Conservation (phyloP, 768 basidiomycete species). For the Kwoniella sp. region DNA sequence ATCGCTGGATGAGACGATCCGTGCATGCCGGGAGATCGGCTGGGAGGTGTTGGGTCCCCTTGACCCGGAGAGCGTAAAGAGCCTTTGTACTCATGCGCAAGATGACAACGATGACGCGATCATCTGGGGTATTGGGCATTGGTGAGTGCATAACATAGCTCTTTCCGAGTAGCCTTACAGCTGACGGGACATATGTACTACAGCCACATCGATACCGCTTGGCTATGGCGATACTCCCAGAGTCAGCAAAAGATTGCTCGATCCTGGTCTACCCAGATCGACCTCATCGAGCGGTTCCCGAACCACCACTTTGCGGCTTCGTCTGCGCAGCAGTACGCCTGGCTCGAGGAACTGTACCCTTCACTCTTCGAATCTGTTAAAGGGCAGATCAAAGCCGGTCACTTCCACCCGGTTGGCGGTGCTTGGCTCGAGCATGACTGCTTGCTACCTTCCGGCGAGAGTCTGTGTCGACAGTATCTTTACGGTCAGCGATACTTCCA, state of each 20-base stretch:
- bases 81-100: neutral
- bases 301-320: slow-evolving; percentile 78
- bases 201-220: slow-evolving; percentile 76
- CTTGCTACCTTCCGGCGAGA: slow-evolving; percentile 92
- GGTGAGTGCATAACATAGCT: slow-evolving; percentile 19
- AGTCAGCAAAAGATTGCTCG: slow-evolving; percentile 95
- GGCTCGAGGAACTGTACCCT: slow-evolving; percentile 85
- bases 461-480: slow-evolving; percentile 80
- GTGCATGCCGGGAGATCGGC: slow-evolving; percentile 67
- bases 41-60: slow-evolving; percentile 57
- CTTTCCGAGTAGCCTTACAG: neutral
- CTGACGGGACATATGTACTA: neutral
- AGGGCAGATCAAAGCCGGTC: slow-evolving; percentile 69
- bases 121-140: slow-evolving; percentile 82
- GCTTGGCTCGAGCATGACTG: slow-evolving; percentile 70
- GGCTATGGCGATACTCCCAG: slow-evolving; percentile 91
- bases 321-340: slow-evolving; percentile 73
- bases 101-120: slow-evolving; percentile 1
- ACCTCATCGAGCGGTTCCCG: slow-evolving; percentile 92
- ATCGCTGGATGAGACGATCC: slow-evolving; percentile 4
- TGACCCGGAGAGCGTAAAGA: slow-evolving; percentile 1
- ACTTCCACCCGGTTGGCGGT: slow-evolving; percentile 81
- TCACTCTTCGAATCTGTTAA: slow-evolving; percentile 75
- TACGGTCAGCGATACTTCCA: slow-evolving; percentile 87
- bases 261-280: slow-evolving; percentile 90